phyloP scores from a whole-genome alignment of 2,329 filamentous ascomycete species.

The Talaromyces pinophilus region DNA sequence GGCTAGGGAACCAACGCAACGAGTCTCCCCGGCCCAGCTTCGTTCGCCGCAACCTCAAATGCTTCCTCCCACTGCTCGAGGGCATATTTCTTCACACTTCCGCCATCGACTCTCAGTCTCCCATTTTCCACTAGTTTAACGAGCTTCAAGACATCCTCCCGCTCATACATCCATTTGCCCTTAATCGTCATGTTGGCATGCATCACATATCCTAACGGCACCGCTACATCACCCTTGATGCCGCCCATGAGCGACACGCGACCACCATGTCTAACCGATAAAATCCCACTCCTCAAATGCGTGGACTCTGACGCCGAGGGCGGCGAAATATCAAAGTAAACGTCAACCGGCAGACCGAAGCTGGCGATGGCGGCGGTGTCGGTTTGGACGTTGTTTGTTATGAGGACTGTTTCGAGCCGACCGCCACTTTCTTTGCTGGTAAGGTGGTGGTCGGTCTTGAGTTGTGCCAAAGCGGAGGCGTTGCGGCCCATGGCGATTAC shows the following conservation, averaged over 20 bases:
- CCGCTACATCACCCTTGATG: neutral
- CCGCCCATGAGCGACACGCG: conserved; percentile 23
- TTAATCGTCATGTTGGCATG: conserved; percentile 15
- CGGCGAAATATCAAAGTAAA: conserved; percentile 21
- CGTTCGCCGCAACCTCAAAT: conserved; percentile 5
- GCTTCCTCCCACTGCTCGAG: conserved; percentile 18
- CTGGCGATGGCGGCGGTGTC: conserved; percentile 7
- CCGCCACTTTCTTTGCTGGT: neutral
- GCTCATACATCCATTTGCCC: conserved; percentile 23
- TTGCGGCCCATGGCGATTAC: conserved; percentile 55
- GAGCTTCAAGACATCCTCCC: neutral
- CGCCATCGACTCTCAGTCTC: conserved; percentile 31
- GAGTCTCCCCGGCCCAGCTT: conserved; percentile 1
- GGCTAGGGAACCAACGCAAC: conserved; percentile 6
- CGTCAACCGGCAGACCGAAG: conserved; percentile 14
- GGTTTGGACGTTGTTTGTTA: conserved; percentile 4
- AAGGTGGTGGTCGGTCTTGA: neutral
- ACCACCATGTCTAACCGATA: conserved; percentile 14
- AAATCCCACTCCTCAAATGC: conserved; percentile 11
- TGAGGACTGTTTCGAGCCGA: conserved; percentile 9
- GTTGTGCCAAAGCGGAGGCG: conserved; percentile 17
- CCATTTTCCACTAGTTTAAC: conserved; percentile 17
- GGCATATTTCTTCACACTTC: neutral
- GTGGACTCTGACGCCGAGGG: conserved; percentile 3
- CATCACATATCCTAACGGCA: conserved; percentile 16